A percentile compares a stretch with the other conserved stretches of the same genome.
These are phyloP conservation scores for Capsella rubella DNA, from an alignment of 441 rosid species.

Conservation along the genomic window DNA sequence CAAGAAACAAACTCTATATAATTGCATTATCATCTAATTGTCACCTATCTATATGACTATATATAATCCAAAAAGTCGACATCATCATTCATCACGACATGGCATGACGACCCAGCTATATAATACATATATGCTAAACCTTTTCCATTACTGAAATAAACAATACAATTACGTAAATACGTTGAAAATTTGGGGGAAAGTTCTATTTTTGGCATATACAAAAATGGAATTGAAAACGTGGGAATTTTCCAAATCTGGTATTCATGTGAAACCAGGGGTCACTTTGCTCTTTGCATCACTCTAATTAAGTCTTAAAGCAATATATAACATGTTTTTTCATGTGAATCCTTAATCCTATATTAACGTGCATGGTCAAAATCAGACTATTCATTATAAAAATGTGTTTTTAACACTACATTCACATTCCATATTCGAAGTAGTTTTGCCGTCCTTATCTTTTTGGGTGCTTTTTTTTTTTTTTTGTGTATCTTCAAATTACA, in stretches of 20 bases:
- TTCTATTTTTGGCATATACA: conserved; percentile 5
- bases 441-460: background rate
- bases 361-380: conserved; percentile 11
- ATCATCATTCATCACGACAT: conserved; percentile 4
- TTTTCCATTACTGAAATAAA: background rate
- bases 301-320: no score
- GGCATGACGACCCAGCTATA: conserved; percentile 21
- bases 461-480: no score
- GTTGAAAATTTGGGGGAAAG: background rate
- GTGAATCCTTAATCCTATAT: no score
- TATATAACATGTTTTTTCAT: no score
- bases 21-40: conserved; percentile 23
- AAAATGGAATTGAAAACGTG: conserved; percentile 30
- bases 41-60: background rate
- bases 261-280: background rate
- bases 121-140: background rate
- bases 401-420: background rate
- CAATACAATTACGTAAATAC: conserved; percentile 15
- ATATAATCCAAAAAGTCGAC: conserved; percentile 8
- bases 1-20: background rate
- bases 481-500: no score
- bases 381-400: background rate
- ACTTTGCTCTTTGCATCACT: conserved; percentile 1
- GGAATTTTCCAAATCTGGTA: background rate
- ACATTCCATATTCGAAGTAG: background rate